Evolutionary conservation across 345 rosid genomes (phyloP).

Genomic region (Raphanus raphanistrum): DNA sequence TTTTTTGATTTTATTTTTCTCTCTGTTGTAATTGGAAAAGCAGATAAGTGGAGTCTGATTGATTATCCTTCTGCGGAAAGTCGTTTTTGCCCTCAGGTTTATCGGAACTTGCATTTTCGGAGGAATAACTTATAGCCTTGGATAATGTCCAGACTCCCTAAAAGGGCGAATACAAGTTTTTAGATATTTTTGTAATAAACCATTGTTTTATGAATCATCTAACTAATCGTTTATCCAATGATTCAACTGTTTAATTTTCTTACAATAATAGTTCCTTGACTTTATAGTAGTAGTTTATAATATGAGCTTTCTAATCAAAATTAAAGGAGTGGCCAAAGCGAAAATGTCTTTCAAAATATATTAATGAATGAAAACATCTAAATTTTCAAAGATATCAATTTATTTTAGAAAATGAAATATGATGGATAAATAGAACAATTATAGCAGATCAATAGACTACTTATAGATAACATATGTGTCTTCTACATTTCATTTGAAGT

Average conservation of each 20-base stretch:
- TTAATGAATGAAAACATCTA: neutral
- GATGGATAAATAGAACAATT: neutral
- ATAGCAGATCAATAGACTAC: too few species aligned
- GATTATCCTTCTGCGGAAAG: conserved; percentile 16
- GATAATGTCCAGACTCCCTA: conserved; percentile 23
- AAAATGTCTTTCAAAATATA: neutral
- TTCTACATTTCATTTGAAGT: too few species aligned
- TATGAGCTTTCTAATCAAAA: neutral
- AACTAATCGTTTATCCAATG: neutral
- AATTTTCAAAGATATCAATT: neutral
- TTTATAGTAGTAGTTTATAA: neutral
- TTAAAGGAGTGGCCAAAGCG: neutral
- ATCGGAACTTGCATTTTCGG: conserved; percentile 28
- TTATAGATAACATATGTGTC: too few species aligned
- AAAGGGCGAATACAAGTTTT: neutral
- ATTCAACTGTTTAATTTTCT: neutral
- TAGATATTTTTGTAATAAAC: conserved; percentile 15
- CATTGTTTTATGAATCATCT: neutral
- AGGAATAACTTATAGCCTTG: conserved; percentile 4
- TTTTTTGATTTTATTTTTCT: neutral
- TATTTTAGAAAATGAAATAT: neutral
- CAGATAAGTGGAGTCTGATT: conserved; percentile 36
- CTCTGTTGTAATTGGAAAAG: conserved; percentile 13
- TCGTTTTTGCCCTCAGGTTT: conserved; percentile 21
- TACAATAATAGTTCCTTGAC: neutral